Evolutionary conservation across 2,329 filamentous ascomycete species (phyloP).

Genomic region (Chaetomiaceae sp.): DNA sequence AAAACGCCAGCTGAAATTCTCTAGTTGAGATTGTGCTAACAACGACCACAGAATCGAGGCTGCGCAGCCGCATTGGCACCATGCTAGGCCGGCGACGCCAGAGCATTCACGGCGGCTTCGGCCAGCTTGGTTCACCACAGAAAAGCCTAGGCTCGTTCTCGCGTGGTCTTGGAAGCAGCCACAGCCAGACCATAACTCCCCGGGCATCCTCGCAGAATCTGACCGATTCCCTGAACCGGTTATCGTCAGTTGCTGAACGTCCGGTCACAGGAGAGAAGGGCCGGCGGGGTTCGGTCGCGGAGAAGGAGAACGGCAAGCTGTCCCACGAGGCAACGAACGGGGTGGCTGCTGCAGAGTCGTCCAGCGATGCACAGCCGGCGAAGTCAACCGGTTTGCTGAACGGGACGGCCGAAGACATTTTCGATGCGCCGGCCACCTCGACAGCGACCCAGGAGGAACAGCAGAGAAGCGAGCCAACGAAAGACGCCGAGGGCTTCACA

Average conservation of each 20-base stretch:
- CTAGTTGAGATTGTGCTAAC: slow-evolving; percentile 5
- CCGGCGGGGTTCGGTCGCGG: slow-evolving; percentile 18
- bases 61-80: slow-evolving; percentile 61
- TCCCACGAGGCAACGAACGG: slow-evolving; percentile 38
- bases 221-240: slow-evolving; percentile 44
- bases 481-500: slow-evolving; percentile 70
- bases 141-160: slow-evolving; percentile 52
- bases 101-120: slow-evolving; percentile 59
- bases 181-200: slow-evolving; percentile 52
- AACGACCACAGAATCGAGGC: slow-evolving; percentile 43
- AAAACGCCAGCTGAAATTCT: neutral
- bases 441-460: slow-evolving; percentile 44
- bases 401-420: slow-evolving; percentile 43
- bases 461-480: slow-evolving; percentile 38
- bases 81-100: slow-evolving; percentile 61
- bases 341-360: slow-evolving; percentile 26
- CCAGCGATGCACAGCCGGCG: slow-evolving; percentile 28
- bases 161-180: slow-evolving; percentile 56
- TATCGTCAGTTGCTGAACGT: slow-evolving; percentile 54
- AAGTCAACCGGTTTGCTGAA: slow-evolving; percentile 39
- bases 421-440: slow-evolving; percentile 46
- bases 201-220: slow-evolving; percentile 55
- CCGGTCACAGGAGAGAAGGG: slow-evolving; percentile 38
- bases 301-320: slow-evolving; percentile 29
- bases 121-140: slow-evolving; percentile 44